Conservation (phyloP, 768 basidiomycete species). For the Hygrocybe punicea region DNA sequence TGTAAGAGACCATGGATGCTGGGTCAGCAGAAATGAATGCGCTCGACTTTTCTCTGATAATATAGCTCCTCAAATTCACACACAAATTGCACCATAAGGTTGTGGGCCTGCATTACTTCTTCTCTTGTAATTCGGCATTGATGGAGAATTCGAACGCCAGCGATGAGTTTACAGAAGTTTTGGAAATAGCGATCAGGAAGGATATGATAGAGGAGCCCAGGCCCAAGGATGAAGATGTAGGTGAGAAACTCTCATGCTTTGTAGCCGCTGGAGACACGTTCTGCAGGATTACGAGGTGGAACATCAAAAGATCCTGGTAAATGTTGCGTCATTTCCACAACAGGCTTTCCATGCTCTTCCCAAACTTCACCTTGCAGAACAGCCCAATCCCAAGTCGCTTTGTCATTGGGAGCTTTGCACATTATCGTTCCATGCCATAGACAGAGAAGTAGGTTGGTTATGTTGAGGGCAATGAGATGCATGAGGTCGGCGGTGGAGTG, state of each 20-base stretch:
- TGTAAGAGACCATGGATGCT: conserved; percentile 8
- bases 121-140: background rate
- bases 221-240: conserved; percentile 30
- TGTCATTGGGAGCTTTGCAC: conserved; percentile 15
- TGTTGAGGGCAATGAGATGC: no score
- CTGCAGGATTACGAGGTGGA: conserved; percentile 27
- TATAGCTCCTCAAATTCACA: background rate
- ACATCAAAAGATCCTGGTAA: conserved; percentile 17
- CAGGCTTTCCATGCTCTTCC: conserved; percentile 15
- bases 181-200: conserved; percentile 4
- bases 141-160: conserved; percentile 3
- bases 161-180: conserved; percentile 8
- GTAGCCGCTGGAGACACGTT: conserved; percentile 15
- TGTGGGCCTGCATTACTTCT: conserved; percentile 2
- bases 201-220: background rate
- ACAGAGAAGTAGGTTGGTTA: no score
- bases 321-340: conserved; percentile 5
- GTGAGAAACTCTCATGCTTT: conserved; percentile 36
- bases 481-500: no score
- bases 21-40: conserved; percentile 8
- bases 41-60: conserved; percentile 3
- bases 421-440: no score
- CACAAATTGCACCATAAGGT: conserved; percentile 4
- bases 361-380: conserved; percentile 16
- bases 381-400: conserved; percentile 31